Conservation (phyloP, 331 rosid species). For the Quercus phellos region DNA sequence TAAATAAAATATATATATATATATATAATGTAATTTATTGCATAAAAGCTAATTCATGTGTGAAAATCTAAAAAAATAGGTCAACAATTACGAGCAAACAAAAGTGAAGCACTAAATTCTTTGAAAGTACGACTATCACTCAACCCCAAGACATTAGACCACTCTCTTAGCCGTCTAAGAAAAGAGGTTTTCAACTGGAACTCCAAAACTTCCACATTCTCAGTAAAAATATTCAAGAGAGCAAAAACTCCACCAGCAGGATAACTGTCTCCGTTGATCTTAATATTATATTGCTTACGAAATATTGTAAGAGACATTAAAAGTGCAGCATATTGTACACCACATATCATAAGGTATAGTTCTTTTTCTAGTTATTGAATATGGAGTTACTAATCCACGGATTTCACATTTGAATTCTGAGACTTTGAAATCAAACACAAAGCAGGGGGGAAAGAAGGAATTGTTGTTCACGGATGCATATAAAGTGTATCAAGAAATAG, state of each 20-base stretch:
- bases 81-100: no score
- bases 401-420: not conserved
- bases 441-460: not conserved
- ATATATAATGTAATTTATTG: no score
- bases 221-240: not conserved
- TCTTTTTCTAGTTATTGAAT: not conserved
- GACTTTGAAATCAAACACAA: not conserved
- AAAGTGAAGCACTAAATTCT: no score
- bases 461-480: not conserved
- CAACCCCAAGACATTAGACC: no score
- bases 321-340: not conserved
- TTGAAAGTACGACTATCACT: no score
- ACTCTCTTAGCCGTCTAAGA: no score
- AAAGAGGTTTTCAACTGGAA: no score
- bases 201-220: no score
- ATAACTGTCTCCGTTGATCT: not conserved
- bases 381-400: not conserved
- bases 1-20: no score
- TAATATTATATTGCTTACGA: not conserved
- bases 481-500: conserved; percentile 8
- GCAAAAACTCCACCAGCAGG: not conserved
- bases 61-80: no score
- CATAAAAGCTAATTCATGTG: no score
- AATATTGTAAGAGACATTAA: not conserved
- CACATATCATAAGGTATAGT: not conserved